Base-by-base conservation (phyloP, 2,329 filamentous ascomycete genomes). In the Akanthomyces lecanii region DNA sequence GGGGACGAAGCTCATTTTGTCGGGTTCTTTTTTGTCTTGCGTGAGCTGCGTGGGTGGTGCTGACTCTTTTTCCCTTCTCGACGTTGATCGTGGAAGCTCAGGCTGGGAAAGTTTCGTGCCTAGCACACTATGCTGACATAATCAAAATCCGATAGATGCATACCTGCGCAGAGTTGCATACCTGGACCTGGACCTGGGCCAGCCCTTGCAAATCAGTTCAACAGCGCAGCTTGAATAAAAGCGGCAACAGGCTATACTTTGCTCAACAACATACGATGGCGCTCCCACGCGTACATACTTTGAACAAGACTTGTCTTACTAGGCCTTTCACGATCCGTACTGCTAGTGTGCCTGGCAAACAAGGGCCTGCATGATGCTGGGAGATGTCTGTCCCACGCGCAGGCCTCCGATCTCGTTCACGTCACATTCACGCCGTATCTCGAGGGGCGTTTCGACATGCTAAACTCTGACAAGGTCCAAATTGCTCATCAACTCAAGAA, bases 1-100 rank as follows among this genome's bases (percentile, higher is more conserved):
- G 67, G 95, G 95, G 76, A 96, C 89, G 81, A 96, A 96, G 65
- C 74, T 77, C 74, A 77, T 77, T 44, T 65, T 73, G 67, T 47
- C 48, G 59, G 50, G 30, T 12, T 56, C 11, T 33, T 36, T 45
- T 3, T 33, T 33, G 23, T 52, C 14, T 5, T 28, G 33, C n/a
- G 38, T 21, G 40, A 30, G 12, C 40, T 21, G 38, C 33, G 38
- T 45, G 38, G 38, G 38, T 45, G 38, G 38, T 30, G 21, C 18
- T 60, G 14, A 30, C 47, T 53, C 25, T 55, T 45, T 28, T 48
- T 40, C 23, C 28, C 36, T 5, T 45, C 7, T 36, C 38, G 38
- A 2, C 51, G 21, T 54, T 30, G 23, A 8, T 54, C 18, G 50
- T 36, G 47, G 28, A 45, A 54, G 59, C 50, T 61, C 44, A 7